Evolutionary conservation across 2,329 filamentous ascomycete species (phyloP).

Genomic region (Trichocomaceae sp.): DNA sequence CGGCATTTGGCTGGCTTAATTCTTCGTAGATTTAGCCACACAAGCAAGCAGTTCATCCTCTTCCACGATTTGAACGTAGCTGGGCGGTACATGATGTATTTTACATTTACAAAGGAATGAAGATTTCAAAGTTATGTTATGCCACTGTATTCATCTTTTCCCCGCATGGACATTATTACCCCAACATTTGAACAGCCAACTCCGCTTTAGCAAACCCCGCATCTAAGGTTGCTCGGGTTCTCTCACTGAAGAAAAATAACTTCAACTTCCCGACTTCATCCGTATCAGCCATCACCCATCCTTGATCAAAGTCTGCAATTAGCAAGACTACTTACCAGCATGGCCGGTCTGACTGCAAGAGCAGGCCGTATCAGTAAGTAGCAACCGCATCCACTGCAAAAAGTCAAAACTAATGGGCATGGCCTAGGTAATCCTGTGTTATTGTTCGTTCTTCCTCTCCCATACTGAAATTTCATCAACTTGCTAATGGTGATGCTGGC

Average conservation of each 20-base stretch:
- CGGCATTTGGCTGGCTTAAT: constrained; percentile 90
- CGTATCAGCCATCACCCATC: background rate
- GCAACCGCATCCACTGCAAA: background rate
- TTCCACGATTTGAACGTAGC: background rate
- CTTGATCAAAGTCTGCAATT: background rate
- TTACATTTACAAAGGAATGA: too few relatives aligned
- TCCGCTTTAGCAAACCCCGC: background rate
- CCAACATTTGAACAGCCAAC: too few relatives aligned
- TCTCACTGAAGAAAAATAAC: background rate
- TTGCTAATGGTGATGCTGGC: background rate
- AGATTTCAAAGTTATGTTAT: too few relatives aligned
- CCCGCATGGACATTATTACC: constrained; percentile 4
- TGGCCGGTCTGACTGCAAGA: constrained; percentile 8
- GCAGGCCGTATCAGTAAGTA: constrained; percentile 12
- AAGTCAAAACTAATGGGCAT: background rate
- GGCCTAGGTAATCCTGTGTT: constrained; percentile 40
- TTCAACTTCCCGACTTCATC: background rate
- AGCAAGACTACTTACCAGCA: background rate
- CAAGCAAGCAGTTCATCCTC: background rate
- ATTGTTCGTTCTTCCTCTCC: constrained; percentile 33
- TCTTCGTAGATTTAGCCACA: constrained; percentile 15
- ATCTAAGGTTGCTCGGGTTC: background rate
- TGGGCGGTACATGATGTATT: background rate
- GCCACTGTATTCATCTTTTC: too few relatives aligned
- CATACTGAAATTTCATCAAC: too few relatives aligned